Evolutionary conservation across 2,329 filamentous ascomycete species (phyloP).

Genomic region (Aureobasidium sp.): DNA sequence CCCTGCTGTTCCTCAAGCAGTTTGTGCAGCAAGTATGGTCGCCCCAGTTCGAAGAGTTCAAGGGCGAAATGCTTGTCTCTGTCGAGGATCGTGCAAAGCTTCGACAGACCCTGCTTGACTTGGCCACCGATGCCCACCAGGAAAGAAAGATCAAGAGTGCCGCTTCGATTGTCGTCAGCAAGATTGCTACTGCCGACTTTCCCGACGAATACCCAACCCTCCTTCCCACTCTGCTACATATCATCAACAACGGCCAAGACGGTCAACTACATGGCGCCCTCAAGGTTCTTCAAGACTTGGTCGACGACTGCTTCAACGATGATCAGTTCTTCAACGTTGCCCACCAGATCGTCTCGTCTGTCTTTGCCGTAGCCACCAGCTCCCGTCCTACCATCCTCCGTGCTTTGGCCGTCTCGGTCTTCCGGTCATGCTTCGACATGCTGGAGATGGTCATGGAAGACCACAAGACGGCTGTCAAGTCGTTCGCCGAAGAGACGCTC

Average conservation of each 20-base stretch:
- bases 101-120: slow-evolving; percentile 65
- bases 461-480: slow-evolving; percentile 76
- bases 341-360: slow-evolving; percentile 71
- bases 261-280: slow-evolving; percentile 81
- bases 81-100: slow-evolving; percentile 69
- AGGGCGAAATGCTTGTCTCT: slow-evolving; percentile 59
- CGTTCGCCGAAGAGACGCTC: slow-evolving; percentile 81
- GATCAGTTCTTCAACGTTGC: slow-evolving; percentile 92
- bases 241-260: slow-evolving; percentile 70
- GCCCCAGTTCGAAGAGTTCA: slow-evolving; percentile 63
- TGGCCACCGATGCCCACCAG: slow-evolving; percentile 64
- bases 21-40: slow-evolving; percentile 86
- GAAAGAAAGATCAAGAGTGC: slow-evolving; percentile 82
- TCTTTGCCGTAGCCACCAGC: slow-evolving; percentile 76
- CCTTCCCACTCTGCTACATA: slow-evolving; percentile 68
- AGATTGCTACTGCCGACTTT: slow-evolving; percentile 89
- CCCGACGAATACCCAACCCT: slow-evolving; percentile 92
- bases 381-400: slow-evolving; percentile 66
- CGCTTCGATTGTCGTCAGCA: slow-evolving; percentile 86
- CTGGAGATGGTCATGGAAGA: slow-evolving; percentile 96
- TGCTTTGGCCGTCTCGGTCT: slow-evolving; percentile 81
- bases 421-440: slow-evolving; percentile 86
- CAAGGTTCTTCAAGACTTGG: slow-evolving; percentile 78
- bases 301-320: slow-evolving; percentile 89
- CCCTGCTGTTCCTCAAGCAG: slow-evolving; percentile 70